These are phyloP conservation scores for Alisma plantagoaquatica DNA, from an alignment of 106 monocot genomes.

Conservation along the genomic window DNA sequence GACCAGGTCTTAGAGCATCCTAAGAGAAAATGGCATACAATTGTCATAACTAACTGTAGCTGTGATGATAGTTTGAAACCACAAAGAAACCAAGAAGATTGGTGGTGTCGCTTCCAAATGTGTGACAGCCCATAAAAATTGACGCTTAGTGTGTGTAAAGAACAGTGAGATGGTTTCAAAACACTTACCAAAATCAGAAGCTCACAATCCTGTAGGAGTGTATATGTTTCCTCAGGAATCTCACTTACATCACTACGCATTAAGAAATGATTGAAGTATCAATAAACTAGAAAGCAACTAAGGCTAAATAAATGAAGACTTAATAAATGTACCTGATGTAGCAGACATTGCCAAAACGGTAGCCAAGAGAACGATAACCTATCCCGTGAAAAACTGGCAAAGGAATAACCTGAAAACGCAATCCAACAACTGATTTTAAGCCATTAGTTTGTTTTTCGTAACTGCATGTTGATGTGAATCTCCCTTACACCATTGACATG, in stretches of 20 bases:
- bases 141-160: no score
- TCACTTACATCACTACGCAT: slow-evolving; percentile 85
- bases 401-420: slow-evolving; percentile 71
- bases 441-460: no score
- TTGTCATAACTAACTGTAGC: no score
- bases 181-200: slow-evolving; percentile 85
- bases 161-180: background rate
- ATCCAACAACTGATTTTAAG: no score
- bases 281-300: background rate
- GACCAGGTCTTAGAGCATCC: slow-evolving; percentile 93
- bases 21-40: slow-evolving; percentile 8
- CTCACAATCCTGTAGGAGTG: slow-evolving; percentile 66
- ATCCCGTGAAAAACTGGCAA: slow-evolving; percentile 94
- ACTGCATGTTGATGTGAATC: no score
- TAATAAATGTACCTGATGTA: slow-evolving; percentile 69
- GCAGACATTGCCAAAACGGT: slow-evolving; percentile 84
- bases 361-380: slow-evolving; percentile 93
- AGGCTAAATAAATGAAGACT: background rate
- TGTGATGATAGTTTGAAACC: no score
- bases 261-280: slow-evolving; percentile 2
- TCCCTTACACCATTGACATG: no score
- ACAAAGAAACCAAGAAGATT: no score
- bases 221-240: slow-evolving; percentile 89
- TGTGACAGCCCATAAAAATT: no score
- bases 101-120: no score